Percentiles rank a stretch among this genome's conserved stretches.
phyloP scores from a whole-genome alignment of 345 rosid species.

The Anacardium occidentale region DNA sequence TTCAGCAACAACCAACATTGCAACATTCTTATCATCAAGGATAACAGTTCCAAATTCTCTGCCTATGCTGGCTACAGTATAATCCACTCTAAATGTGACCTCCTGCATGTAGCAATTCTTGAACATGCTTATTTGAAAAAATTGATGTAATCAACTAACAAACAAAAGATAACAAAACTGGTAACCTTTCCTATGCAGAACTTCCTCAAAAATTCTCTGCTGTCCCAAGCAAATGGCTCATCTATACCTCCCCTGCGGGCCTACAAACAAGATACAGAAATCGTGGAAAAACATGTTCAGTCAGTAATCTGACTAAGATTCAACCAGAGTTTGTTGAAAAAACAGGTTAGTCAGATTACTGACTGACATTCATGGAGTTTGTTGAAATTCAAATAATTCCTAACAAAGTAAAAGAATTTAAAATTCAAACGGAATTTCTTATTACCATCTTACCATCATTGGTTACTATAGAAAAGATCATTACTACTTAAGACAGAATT shows the following conservation, averaged over 20 bases:
- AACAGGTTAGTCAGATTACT: not conserved
- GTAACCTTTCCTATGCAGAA: slow-evolving; percentile 94
- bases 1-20: slow-evolving; percentile 59
- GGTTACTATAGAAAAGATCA: not conserved
- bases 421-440: not conserved
- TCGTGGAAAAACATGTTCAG: not conserved
- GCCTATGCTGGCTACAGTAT: slow-evolving; percentile 65
- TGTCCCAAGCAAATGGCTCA: slow-evolving; percentile 96
- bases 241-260: slow-evolving; percentile 88
- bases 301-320: slow-evolving; percentile 2
- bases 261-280: slow-evolving; percentile 32
- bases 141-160: slow-evolving; percentile 6
- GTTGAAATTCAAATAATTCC: not conserved
- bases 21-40: slow-evolving; percentile 80
- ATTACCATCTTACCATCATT: not conserved
- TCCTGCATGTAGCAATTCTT: slow-evolving; percentile 46
- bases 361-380: not conserved
- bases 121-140: not conserved
- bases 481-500: not conserved
- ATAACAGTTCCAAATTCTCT: slow-evolving; percentile 92
- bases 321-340: too few relatives aligned
- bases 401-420: not conserved
- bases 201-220: slow-evolving; percentile 89
- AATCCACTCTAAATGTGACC: slow-evolving; percentile 85
- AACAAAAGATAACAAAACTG: slow-evolving; percentile 5